Base-by-base conservation (phyloP, 1,284 basidiomycete genomes). In the Cutaneotrichosporon daszewskae region DNA sequence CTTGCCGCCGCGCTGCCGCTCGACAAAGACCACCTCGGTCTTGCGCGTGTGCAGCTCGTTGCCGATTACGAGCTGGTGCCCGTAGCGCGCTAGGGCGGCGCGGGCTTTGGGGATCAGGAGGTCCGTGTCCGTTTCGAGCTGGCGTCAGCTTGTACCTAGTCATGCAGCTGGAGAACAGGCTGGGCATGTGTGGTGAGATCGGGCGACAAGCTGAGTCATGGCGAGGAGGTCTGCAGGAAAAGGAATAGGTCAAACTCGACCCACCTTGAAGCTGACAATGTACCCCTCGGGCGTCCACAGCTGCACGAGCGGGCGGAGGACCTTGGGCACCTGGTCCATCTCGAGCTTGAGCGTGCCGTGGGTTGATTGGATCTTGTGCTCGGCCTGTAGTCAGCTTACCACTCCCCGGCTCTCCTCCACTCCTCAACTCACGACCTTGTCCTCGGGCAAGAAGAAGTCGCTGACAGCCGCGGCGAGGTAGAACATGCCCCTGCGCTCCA, bases 261-360 rank as follows among this genome's bases (percentile, higher is more conserved):
- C 19, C 45, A 89, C 91, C 79, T 98, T 98, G 79, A 98, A 98
- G 1, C 88, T 92, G 35, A 98, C 89, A 32, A 96, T 83, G 67
- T 83, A 97, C 0, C 88, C 92, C 43, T 88, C 82, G 1, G 83
- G 83, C 0, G 83, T 85, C 95, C 94, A 98, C 64, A 96, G 85
- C 39, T 87, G 82, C 3, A 96, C 91, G 72, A 98, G 77, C 0
- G 88, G 84, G 66, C 87, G 87, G 34, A 98, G 73, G 28, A 97
- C 85, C 71, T 98, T 98, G 8, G 95, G 94, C 1, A 97, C 92
- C 68, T 96, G 91, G 66, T 98, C 94, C 92, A 98, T 97, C 68
- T 96, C 90, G 51, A 98, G 86, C 32, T 83, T 79, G 26, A 98
- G 72, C 53, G 85, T 91, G 3, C 90, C 90, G 66, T 94, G 91